Evolutionary conservation across 2,329 filamentous ascomycete species (phyloP).

Genomic region (Pseudogymnoascus sp.): DNA sequence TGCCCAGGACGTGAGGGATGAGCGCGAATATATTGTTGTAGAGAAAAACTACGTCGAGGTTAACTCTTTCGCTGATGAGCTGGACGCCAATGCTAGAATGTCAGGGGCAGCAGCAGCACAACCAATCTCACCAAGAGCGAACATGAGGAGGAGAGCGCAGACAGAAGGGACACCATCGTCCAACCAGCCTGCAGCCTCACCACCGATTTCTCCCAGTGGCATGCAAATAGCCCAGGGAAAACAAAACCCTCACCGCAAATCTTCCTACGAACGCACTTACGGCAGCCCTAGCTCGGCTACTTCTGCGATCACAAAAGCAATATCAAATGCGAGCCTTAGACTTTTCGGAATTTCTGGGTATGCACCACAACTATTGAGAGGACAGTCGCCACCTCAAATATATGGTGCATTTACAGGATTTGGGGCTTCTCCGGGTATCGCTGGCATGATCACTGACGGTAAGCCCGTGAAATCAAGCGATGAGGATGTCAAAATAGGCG

Average conservation of each 20-base stretch:
- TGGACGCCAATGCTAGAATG: constrained; percentile 64
- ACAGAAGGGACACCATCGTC: constrained; percentile 66
- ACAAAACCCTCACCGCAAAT: constrained; percentile 57
- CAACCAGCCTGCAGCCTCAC: constrained; percentile 59
- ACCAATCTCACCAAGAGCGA: constrained; percentile 43
- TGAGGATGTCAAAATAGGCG: constrained; percentile 70
- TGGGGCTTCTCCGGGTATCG: constrained; percentile 54
- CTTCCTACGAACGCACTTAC: constrained; percentile 76
- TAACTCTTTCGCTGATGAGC: constrained; percentile 91
- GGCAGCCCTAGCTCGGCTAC: constrained; percentile 64
- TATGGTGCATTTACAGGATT: constrained; percentile 82
- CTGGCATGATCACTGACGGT: constrained; percentile 59
- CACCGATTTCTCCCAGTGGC: constrained; percentile 55
- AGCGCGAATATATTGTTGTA: constrained; percentile 90
- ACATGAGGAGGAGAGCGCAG: constrained; percentile 67
- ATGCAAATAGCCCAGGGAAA: constrained; percentile 67
- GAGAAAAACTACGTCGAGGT: constrained; percentile 95
- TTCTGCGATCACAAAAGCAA: constrained; percentile 87
- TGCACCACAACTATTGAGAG: constrained; percentile 53
- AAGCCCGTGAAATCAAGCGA: constrained; percentile 56
- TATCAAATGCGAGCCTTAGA: constrained; percentile 80
- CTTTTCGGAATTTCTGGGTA: constrained; percentile 61
- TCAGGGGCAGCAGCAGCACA: constrained; percentile 33
- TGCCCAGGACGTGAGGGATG: constrained; percentile 80
- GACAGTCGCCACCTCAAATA: constrained; percentile 63